Percentiles rank a stretch among this genome's conserved stretches.
Conservation (phyloP, 2,329 filamentous ascomycete genomes). For the Monosporascus sp. region DNA sequence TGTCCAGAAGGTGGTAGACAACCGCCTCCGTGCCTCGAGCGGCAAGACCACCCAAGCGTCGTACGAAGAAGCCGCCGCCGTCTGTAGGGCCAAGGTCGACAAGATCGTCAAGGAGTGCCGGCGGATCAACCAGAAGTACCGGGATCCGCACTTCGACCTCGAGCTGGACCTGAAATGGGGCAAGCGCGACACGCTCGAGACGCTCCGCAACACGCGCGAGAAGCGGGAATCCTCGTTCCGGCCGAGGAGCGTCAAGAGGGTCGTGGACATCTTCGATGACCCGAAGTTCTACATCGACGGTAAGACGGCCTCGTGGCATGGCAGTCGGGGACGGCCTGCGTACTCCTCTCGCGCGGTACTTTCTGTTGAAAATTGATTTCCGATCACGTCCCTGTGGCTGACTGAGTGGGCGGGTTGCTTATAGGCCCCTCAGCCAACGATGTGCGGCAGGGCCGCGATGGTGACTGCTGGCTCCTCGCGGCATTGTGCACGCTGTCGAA, state of each 20-base stretch:
- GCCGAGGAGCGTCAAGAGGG: conserved; percentile 59
- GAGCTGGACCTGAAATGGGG: conserved; percentile 66
- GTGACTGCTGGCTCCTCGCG: conserved; percentile 84
- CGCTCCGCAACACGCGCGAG: conserved; percentile 32
- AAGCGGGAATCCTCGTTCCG: conserved; percentile 24
- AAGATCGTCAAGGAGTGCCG: conserved; percentile 63
- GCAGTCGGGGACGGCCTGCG: too few relatives aligned
- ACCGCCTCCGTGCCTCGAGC: conserved; percentile 43
- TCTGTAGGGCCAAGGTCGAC: conserved; percentile 61
- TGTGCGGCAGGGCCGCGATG: conserved; percentile 70
- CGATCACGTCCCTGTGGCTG: too few relatives aligned
- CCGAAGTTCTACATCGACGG: conserved; percentile 75
- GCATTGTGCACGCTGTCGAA: conserved; percentile 73
- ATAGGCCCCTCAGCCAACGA: conserved; percentile 48
- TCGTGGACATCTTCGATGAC: conserved; percentile 69
- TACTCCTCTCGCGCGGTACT: too few relatives aligned
- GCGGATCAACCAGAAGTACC: conserved; percentile 78
- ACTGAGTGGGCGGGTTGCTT: too few relatives aligned
- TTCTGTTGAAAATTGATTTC: too few relatives aligned
- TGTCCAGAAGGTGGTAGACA: conserved; percentile 53
- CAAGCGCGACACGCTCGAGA: conserved; percentile 45
- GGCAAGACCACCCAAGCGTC: conserved; percentile 55
- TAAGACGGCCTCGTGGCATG: conserved; percentile 42
- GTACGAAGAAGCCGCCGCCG: conserved; percentile 65
- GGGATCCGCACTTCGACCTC: conserved; percentile 82